Evolutionary conservation across 345 rosid genomes (phyloP), one percentile per base, ranked within the genome.

Genomic region (Toxicodendron radicans): DNA sequence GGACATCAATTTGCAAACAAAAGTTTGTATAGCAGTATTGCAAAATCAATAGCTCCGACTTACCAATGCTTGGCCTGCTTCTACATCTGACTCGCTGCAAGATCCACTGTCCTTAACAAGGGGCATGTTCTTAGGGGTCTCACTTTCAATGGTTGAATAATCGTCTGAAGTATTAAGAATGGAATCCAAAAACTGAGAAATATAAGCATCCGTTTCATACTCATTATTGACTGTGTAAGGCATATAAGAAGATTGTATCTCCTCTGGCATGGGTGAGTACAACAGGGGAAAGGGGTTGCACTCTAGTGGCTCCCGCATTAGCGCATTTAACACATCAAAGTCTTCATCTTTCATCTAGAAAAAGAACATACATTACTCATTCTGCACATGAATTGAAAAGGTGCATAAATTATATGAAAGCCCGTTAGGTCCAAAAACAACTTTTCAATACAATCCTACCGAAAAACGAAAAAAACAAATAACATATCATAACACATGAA

Each of bases 241-340:
- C 18, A 76, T 54, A 75, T 41, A 64, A 78, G 85, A 76, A 46
- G 81, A 75, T 53, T 82, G 86, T 5, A 75, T 58, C 80, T 81
- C 87, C 12, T 72, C 68, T 32, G 79, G 89, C 66, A 77, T 57
- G 54, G 82, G 88, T 1, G 79, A 58, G 51, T 86, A 85, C 73
- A 83, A 65, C 20, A 89, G 88, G 10, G 89, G 76, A 76, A 87
- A 81, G 23, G 84, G 33, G 14, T 70, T 75, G 82, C 65, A 75
- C 69, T 84, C 83, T 21, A 74, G 68, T 10, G 86, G 64, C 66
- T 78, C 87, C 9, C 54, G 38, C 24, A 73, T 62, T 17, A 79
- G 69, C 11, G 61, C 78, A 60, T 33, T 13, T 8, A 45, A 70
- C 45, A 33, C 56, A 69, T 79, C 76, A 33, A 75, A 58, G 38